Conservation (phyloP, 2,329 filamentous ascomycete species). For the Hypoxylon sp. region DNA sequence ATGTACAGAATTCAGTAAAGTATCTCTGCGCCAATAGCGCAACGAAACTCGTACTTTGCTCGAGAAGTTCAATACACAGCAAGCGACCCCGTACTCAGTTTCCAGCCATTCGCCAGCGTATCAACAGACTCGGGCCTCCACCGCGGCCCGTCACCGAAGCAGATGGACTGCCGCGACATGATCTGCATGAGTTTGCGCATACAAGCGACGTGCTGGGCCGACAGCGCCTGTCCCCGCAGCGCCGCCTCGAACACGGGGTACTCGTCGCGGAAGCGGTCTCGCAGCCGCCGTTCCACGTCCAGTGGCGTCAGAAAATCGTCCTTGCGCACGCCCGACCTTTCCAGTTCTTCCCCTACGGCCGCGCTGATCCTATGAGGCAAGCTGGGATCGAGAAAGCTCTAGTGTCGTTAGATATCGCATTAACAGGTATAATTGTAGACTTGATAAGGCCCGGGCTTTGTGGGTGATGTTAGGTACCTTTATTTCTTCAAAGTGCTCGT, state of each 20-base stretch:
- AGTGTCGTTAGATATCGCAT: background rate
- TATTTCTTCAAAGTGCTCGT: slow-evolving; percentile 16
- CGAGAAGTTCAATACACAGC: slow-evolving; percentile 2
- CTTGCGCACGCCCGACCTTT: slow-evolving; percentile 20
- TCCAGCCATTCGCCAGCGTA: slow-evolving; percentile 24
- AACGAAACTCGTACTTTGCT: background rate
- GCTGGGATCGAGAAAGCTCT: slow-evolving; percentile 20
- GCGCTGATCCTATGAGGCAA: background rate
- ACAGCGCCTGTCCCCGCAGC: slow-evolving; percentile 25
- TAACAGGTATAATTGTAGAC: background rate
- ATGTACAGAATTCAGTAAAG: background rate
- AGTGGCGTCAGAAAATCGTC: slow-evolving; percentile 30
- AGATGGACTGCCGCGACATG: slow-evolving; percentile 32
- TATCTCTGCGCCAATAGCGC: background rate
- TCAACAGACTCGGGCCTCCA: slow-evolving; percentile 34
- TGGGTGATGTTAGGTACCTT: no score
- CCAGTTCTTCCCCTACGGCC: slow-evolving; percentile 2
- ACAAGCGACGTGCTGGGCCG: slow-evolving; percentile 24
- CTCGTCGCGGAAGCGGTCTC: slow-evolving; percentile 28
- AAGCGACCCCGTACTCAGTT: slow-evolving; percentile 6
- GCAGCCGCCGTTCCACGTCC: slow-evolving; percentile 25
- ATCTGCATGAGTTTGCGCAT: slow-evolving; percentile 33
- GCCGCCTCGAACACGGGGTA: slow-evolving; percentile 36
- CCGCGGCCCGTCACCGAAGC: slow-evolving; percentile 37
- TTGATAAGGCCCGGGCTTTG: background rate